Evolutionary conservation across 495 filamentous ascomycete species (phyloP).

Genomic region (Chaetomium tenue): DNA sequence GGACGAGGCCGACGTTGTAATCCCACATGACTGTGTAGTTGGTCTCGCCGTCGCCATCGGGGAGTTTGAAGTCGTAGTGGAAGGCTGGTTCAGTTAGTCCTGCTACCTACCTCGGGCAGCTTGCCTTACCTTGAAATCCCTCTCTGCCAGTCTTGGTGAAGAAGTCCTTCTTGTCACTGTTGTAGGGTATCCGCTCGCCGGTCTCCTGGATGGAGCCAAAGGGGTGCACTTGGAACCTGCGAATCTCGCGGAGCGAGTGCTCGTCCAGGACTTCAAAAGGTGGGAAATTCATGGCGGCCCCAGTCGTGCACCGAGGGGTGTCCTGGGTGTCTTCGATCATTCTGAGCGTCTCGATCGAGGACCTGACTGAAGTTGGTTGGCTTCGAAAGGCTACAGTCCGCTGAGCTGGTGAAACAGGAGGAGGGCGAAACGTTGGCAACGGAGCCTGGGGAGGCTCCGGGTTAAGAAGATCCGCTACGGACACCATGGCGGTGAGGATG

Average conservation of each 20-base stretch:
- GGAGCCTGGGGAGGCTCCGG: slow-evolving; percentile 48
- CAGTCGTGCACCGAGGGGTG: slow-evolving; percentile 56
- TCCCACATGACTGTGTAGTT: slow-evolving; percentile 90
- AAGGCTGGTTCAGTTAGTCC: slow-evolving; percentile 60
- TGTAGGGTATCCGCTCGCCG: slow-evolving; percentile 83
- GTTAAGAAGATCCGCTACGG: slow-evolving; percentile 61
- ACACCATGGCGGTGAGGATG: slow-evolving; percentile 47
- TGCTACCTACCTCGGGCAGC: background rate
- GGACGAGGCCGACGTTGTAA: slow-evolving; percentile 91
- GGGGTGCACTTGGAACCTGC: slow-evolving; percentile 62
- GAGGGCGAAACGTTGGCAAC: slow-evolving; percentile 23
- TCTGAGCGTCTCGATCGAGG: slow-evolving; percentile 34
- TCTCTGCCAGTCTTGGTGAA: slow-evolving; percentile 79
- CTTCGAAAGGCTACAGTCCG: slow-evolving; percentile 30
- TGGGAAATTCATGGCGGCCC: slow-evolving; percentile 63
- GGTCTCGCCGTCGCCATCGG: slow-evolving; percentile 63
- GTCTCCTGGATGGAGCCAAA: slow-evolving; percentile 66
- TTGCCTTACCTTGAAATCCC: slow-evolving; percentile 73
- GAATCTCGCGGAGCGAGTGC: slow-evolving; percentile 53
- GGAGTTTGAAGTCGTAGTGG: slow-evolving; percentile 81
- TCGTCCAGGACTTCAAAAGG: slow-evolving; percentile 64
- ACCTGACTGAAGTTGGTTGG: slow-evolving; percentile 31
- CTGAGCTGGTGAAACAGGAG: slow-evolving; percentile 30
- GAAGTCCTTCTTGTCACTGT: slow-evolving; percentile 87
- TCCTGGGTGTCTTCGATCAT: slow-evolving; percentile 60